Evolutionary conservation across 2,329 filamentous ascomycete species (phyloP), one percentile per base, ranked within the genome.

Genomic region (Epicoccum nigrum): DNA sequence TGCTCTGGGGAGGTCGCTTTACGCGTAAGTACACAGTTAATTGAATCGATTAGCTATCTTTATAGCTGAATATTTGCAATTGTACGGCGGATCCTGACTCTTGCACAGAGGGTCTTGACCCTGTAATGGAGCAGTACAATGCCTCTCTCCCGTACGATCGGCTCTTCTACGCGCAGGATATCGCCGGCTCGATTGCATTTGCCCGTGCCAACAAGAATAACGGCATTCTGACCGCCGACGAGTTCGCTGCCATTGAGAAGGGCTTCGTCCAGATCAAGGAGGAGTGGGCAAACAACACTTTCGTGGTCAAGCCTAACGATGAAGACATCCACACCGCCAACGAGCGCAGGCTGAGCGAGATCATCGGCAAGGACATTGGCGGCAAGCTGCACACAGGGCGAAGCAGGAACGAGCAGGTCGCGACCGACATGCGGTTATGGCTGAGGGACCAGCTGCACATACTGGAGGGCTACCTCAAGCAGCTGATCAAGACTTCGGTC

Each of bases 371-470:
- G 73, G 84, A 92, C 20, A 86, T 89, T 50, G 90, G 87, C 1
- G 91, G 92, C 19, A 96, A 96, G 78, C 83, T 96, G 51, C 92
- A 96, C 76, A 96, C 92, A n/a, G 79, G 79, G 34, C 87, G 92
- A 44, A 92, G 88, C 72, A 84, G 92, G 63, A 96, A 96, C 68
- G 92, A 97, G 76, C 92, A 96, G 76, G 86, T 96, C 49, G 91
- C 87, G 39, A 92, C 88, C 17, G 91, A 96, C 67, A 93, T 96
- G 89, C 86, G 91, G 55, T 79, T 96, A 72, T 97, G 91, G 91
- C 76, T 96, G 57, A 83, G 90, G 34, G 86, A 92, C 58, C 82
- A 88, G 76, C 78, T 96, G 51, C 81, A 81, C 49, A 79, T 80
- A 58, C 84, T 96, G 43, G 90, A 95, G 63, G 72, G 63, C 28